Evolutionary conservation across 1,284 basidiomycete species (phyloP), one percentile per base, ranked within the genome.

Genomic region (Sutorius eximius): DNA sequence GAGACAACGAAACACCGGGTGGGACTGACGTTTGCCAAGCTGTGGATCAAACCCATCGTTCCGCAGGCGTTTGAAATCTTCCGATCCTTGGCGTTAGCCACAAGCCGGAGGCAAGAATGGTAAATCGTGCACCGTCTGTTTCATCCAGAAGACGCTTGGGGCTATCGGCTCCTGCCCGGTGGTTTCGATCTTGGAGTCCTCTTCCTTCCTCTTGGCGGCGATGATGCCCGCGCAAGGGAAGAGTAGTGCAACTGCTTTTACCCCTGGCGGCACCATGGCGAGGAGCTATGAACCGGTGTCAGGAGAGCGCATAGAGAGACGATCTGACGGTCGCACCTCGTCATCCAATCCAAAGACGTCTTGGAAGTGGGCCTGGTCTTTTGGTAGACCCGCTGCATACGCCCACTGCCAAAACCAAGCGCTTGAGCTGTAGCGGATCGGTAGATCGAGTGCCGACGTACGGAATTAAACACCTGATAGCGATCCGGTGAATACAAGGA

Each of bases 61-160:
- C 93, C 93, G 64, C 93, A 95, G 0, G 93, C 93, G 66, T 95
- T 95, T 2, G 79, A 72, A 56, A 95, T 93, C 91, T 93, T 56
- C 32, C 44, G 20, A 46, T 22, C 24, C 18, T 24, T 16, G 16
- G 20, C 18, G 18, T 61, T 45, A 70, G 59, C 30, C 15, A 42
- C 32, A 27, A 9, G 13, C 11, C 13, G 15, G 27, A 34, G 1
- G 24, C 1, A 1, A 30, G 49, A 22, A 11, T 3, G 40, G 18
- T 29, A 9, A 48, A 42, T 45, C 18, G 62, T 74, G n/a, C 57
- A 86, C 89, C 44, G 86, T 90, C 63, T 91, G 89, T 64, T 88
- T 88, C 69, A 91, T 86, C 77, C 83, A 92, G 53, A 91, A 73
- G 6, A 92, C 69, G 0, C 81, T 82, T 1, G 79, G 76, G 64